Percentiles rank a stretch among this genome's conserved stretches.
Conservation (phyloP, 305 asterid genomes). For the Fraxinus sp. region DNA sequence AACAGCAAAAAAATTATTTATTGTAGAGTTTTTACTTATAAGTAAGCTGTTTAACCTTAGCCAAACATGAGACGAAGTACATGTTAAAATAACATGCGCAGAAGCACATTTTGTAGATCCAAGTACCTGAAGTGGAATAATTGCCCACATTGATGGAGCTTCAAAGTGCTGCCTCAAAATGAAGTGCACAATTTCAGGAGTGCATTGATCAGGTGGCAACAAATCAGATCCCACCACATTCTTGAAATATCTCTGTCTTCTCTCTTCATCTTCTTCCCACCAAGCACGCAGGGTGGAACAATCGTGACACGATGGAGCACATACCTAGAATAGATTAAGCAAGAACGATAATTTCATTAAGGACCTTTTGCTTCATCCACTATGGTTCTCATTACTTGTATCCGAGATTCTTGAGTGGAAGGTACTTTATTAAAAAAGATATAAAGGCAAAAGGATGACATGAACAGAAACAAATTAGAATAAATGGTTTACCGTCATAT, state of each 20-base stretch:
- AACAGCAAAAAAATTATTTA: neutral
- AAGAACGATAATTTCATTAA: neutral
- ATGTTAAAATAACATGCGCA: neutral
- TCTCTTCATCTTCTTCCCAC: conserved; percentile 99
- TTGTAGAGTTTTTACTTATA: neutral
- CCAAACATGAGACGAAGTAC: neutral
- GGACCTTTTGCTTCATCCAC: neutral
- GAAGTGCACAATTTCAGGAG: conserved; percentile 72
- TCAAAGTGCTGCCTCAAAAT: conserved; percentile 80
- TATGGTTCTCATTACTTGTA: neutral
- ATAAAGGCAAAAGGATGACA: neutral
- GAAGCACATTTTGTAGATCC: neutral
- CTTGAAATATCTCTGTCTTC: conserved; percentile 62
- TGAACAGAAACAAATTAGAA: neutral
- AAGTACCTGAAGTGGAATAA: conserved; percentile 92
- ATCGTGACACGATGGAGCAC: conserved; percentile 99
- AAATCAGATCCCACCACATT: conserved; percentile 64
- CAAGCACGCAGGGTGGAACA: conserved; percentile 96
- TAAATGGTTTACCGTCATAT: conserved; percentile 71
- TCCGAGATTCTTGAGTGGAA: neutral
- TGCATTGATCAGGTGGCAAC: conserved; percentile 76
- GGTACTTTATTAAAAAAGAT: neutral
- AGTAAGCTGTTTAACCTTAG: neutral
- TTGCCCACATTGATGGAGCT: conserved; percentile 98
- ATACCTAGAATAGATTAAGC: conserved; percentile 47